Evolutionary conservation across 2,329 filamentous ascomycete genomes (phyloP).

Genomic region (Pseudogymnoascus sp.): DNA sequence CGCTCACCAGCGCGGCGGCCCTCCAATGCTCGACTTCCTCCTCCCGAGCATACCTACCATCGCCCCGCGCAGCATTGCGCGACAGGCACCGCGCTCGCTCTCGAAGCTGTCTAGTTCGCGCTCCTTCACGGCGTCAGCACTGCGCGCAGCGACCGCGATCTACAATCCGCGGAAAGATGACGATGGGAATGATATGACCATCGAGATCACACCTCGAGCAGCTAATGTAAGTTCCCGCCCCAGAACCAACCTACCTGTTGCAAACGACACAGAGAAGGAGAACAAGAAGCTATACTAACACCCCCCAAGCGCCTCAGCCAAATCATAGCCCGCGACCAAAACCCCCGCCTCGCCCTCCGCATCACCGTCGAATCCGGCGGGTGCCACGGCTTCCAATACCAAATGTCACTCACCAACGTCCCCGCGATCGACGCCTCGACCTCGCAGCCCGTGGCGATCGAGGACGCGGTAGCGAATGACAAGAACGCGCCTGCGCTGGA

Average conservation of each 20-base stretch:
- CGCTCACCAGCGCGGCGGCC: slow-evolving; percentile 19
- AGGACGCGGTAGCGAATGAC: slow-evolving; percentile 10
- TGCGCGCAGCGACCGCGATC: slow-evolving; percentile 40
- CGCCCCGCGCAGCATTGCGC: background rate
- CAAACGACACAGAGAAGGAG: background rate
- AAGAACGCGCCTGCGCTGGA: slow-evolving; percentile 43
- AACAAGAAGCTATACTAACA: background rate
- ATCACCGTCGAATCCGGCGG: slow-evolving; percentile 90
- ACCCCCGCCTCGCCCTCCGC: slow-evolving; percentile 78
- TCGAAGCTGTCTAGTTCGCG: slow-evolving; percentile 12
- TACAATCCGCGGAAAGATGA: slow-evolving; percentile 74
- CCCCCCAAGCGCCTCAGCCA: slow-evolving; percentile 35
- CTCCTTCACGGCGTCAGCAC: slow-evolving; percentile 21
- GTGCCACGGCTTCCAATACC: slow-evolving; percentile 96
- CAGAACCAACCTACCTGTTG: background rate
- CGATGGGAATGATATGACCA: slow-evolving; percentile 72
- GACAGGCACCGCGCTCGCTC: background rate
- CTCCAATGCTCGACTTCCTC: slow-evolving; percentile 26
- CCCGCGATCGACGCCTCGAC: slow-evolving; percentile 34
- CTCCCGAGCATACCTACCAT: slow-evolving; percentile 17
- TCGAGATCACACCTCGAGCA: slow-evolving; percentile 80
- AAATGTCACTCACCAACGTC: slow-evolving; percentile 75
- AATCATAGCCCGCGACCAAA: slow-evolving; percentile 66
- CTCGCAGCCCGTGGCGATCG: background rate
- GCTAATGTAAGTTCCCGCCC: slow-evolving; percentile 55